phyloP scores from a whole-genome alignment of 768 basidiomycete species.

The Mycena crocata region DNA sequence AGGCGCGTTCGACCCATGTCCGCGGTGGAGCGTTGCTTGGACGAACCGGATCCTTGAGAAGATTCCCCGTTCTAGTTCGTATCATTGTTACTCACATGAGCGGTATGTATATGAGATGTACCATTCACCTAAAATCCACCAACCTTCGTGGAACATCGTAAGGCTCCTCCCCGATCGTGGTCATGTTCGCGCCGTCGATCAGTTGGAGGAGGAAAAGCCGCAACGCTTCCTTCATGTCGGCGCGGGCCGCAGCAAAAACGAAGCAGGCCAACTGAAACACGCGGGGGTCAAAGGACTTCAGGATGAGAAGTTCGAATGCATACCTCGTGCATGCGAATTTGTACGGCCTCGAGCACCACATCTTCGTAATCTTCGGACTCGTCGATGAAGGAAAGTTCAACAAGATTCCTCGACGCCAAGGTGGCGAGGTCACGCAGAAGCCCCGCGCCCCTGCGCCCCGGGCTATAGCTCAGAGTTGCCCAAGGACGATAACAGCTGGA shows the following conservation, averaged over 20 bases:
- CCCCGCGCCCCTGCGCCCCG: background rate
- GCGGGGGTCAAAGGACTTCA: too few species aligned
- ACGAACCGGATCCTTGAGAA: conserved; percentile 30
- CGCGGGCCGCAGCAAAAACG: background rate
- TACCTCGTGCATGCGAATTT: background rate
- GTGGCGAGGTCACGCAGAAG: background rate
- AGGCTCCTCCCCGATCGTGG: conserved; percentile 30
- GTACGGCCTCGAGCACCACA: background rate
- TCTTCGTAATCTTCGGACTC: background rate
- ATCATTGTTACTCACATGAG: background rate
- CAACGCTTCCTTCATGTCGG: background rate
- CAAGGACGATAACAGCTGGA: conserved; percentile 27
- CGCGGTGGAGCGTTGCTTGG: conserved; percentile 25
- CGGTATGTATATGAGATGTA: background rate
- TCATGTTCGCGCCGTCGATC: background rate
- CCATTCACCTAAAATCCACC: conserved; percentile 36
- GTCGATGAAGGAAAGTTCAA: background rate
- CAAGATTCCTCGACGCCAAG: conserved; percentile 2
- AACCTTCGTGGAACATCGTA: conserved; percentile 37
- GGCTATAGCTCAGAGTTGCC: conserved; percentile 1
- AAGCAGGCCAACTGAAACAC: conserved; percentile 14
- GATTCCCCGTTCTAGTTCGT: conserved; percentile 33
- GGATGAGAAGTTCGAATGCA: background rate
- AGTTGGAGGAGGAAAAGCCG: background rate
- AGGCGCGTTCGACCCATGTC: conserved; percentile 26